Conservation (phyloP, 495 filamentous ascomycete genomes). For the Podospora pseudoanserina region DNA sequence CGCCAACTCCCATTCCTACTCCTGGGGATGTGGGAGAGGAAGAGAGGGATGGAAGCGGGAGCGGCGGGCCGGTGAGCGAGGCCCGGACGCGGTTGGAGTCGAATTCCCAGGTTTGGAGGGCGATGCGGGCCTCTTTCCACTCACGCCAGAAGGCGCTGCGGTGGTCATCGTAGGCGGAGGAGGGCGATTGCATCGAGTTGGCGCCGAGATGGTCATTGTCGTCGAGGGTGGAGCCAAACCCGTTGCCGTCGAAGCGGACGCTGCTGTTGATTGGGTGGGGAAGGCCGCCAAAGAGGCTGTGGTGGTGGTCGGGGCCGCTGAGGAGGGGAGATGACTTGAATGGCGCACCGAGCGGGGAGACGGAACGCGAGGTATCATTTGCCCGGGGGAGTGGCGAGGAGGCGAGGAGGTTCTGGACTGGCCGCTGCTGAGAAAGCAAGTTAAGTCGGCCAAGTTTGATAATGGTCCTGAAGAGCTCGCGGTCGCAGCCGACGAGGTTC, state of each 20-base stretch:
- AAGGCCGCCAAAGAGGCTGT: constrained; percentile 23
- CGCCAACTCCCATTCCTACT: constrained; percentile 2
- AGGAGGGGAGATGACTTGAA: constrained; percentile 45
- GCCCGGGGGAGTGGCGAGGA: constrained; percentile 27
- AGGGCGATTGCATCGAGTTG: constrained; percentile 32
- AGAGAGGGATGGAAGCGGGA: constrained; percentile 6
- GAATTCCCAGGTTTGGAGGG: constrained; percentile 79
- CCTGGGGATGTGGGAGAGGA: not conserved
- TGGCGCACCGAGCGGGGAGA: constrained; percentile 42
- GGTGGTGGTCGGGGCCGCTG: constrained; percentile 17
- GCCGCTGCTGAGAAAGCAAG: constrained; percentile 74
- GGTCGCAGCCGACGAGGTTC: constrained; percentile 84
- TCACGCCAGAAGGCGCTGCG: constrained; percentile 74
- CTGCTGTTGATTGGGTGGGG: constrained; percentile 26
- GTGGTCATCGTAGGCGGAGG: constrained; percentile 46
- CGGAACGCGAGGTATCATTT: constrained; percentile 18
- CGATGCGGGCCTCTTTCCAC: constrained; percentile 73
- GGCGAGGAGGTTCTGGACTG: constrained; percentile 41
- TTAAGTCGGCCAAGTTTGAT: constrained; percentile 80
- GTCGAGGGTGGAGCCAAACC: constrained; percentile 52
- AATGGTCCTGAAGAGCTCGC: constrained; percentile 72
- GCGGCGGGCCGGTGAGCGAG: constrained; percentile 38
- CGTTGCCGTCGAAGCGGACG: constrained; percentile 59
- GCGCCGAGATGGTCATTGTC: constrained; percentile 39
- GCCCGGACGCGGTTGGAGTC: constrained; percentile 48